These are phyloP conservation scores for Monosporascus sp. DNA, from an alignment of 2,329 filamentous ascomycete genomes.

Conservation along the genomic window DNA sequence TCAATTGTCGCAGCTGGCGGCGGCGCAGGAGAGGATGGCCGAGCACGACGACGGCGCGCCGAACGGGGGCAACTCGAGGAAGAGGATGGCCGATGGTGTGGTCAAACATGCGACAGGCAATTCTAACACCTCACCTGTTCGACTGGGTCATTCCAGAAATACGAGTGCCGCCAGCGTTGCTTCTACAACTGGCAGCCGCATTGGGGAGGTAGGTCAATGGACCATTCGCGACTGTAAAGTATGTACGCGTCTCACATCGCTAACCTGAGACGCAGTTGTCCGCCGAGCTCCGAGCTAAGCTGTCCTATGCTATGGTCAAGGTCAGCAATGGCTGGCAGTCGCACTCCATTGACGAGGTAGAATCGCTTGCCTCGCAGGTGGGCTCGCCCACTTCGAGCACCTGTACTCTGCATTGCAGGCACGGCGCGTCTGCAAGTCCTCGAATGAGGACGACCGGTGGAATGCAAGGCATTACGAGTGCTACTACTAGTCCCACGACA, in stretches of 20 bases:
- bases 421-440: conserved; percentile 51
- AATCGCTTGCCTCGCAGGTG: conserved; percentile 65
- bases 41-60: conserved; percentile 30
- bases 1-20: conserved; percentile 53
- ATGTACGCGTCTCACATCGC: conserved; percentile 7
- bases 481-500: conserved; percentile 22
- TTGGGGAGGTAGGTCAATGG: conserved; percentile 64
- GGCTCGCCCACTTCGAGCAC: conserved; percentile 58
- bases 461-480: conserved; percentile 29
- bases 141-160: conserved; percentile 61
- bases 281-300: conserved; percentile 68
- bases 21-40: conserved; percentile 44
- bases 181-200: conserved; percentile 61
- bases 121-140: conserved; percentile 42
- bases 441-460: conserved; percentile 34
- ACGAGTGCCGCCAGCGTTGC: conserved; percentile 61
- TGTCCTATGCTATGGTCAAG: conserved; percentile 92
- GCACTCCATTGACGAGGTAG: conserved; percentile 71
- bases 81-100: conserved; percentile 71
- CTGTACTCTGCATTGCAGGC: conserved; percentile 48
- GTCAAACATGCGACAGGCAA: conserved; percentile 50
- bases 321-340: conserved; percentile 86
- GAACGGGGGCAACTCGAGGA: conserved; percentile 43
- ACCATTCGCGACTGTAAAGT: conserved; percentile 3
- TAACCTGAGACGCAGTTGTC: conserved; percentile 23